These are phyloP conservation scores for Gossypium davidsonii DNA, from an alignment of 441 rosid genomes.

Conservation along the genomic window DNA sequence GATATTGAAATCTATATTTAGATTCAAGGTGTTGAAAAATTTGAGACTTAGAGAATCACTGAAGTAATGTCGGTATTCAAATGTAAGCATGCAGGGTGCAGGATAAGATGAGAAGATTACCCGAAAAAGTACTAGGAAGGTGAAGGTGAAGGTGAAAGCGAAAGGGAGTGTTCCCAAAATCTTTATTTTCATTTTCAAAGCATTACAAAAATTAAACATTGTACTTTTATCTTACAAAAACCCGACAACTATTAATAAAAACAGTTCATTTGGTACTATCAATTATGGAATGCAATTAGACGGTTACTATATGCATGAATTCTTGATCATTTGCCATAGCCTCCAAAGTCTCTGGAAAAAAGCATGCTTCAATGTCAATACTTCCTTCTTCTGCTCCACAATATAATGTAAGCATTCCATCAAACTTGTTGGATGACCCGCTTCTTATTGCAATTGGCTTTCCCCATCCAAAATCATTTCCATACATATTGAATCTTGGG, in stretches of 20 bases:
- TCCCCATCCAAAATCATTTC: constrained; percentile 28
- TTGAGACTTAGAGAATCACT: too few relatives aligned
- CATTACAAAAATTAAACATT: neutral
- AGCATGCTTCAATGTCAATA: constrained; percentile 30
- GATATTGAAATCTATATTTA: too few relatives aligned
- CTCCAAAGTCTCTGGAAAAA: constrained; percentile 12
- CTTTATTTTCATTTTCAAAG: neutral
- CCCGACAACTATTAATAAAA: neutral
- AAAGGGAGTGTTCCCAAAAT: too few relatives aligned
- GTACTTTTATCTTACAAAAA: neutral
- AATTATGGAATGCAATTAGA: neutral
- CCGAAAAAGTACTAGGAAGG: too few relatives aligned
- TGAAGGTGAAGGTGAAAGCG: too few relatives aligned
- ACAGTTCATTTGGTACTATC: neutral
- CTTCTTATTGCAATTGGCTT: constrained; percentile 27
- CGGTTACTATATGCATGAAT: constrained; percentile 17
- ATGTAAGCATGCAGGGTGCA: too few relatives aligned
- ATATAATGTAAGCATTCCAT: constrained; percentile 18
- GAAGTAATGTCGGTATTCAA: too few relatives aligned
- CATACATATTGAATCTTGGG: constrained; percentile 22
- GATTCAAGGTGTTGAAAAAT: too few relatives aligned
- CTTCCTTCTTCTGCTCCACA: constrained; percentile 25
- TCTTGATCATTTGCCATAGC: constrained; percentile 22
- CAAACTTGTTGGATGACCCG: constrained; percentile 20
- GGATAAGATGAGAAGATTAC: too few relatives aligned